Percentiles rank a stretch among this genome's conserved stretches.
These are phyloP conservation scores for Lonicera japonica DNA, from an alignment of 129 eudicot genomes.

Conservation along the genomic window DNA sequence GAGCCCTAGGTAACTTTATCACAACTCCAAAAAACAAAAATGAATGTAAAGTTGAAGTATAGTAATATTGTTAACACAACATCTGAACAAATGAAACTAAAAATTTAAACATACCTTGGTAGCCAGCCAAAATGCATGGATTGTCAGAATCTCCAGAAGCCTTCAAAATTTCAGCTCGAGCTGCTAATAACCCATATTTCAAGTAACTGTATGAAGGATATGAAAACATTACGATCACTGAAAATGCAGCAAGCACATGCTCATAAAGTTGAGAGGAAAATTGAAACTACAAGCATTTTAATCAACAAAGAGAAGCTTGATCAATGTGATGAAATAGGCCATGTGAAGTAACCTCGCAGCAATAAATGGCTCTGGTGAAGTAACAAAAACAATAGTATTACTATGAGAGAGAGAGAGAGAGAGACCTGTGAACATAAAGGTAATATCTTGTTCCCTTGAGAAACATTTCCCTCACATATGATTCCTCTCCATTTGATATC, in stretches of 20 bases:
- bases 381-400: neutral
- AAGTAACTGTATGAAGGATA: conserved; percentile 56
- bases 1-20: neutral
- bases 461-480: conserved; percentile 86
- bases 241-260: neutral
- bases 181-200: conserved; percentile 95
- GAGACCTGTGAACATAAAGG: conserved; percentile 96
- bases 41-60: neutral
- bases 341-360: neutral
- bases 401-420: conserved; percentile 1
- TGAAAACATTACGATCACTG: neutral
- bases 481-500: conserved; percentile 62
- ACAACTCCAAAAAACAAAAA: neutral
- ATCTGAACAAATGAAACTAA: neutral
- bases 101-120: conserved; percentile 47
- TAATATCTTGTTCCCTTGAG: conserved; percentile 81
- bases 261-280: neutral
- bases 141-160: conserved; percentile 51
- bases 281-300: neutral
- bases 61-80: neutral
- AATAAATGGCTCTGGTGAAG: neutral
- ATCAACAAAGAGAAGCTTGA: neutral
- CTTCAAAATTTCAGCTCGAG: conserved; percentile 93
- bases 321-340: neutral
- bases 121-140: conserved; percentile 74